phyloP scores from a whole-genome alignment of 139 green algal species.

The Astrephomene gubernaculifera region DNA sequence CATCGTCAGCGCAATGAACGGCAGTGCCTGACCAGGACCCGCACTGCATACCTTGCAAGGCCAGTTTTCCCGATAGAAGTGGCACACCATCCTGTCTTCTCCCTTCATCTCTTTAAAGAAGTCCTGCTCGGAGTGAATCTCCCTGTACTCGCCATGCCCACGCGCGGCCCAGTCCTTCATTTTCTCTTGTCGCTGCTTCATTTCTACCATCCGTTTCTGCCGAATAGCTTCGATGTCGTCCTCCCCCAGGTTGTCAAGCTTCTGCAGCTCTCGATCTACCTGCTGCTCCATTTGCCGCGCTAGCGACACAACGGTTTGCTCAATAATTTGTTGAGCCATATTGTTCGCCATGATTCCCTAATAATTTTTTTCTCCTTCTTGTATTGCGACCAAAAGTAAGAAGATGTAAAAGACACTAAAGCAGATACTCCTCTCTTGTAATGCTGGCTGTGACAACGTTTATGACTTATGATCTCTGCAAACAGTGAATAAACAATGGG shows the following conservation, averaged over 20 bases:
- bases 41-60: conserved; percentile 85
- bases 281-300: conserved; percentile 88
- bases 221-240: conserved; percentile 91
- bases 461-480: no score
- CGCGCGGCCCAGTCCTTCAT: conserved; percentile 85
- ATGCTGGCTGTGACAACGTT: no score
- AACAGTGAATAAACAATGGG: no score
- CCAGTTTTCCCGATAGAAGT: conserved; percentile 91
- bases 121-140: conserved; percentile 88
- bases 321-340: conserved; percentile 50
- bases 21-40: background rate
- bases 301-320: conserved; percentile 72
- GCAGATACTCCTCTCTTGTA: no score
- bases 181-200: conserved; percentile 76
- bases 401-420: no score
- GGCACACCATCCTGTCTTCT: conserved; percentile 90
- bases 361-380: no score
- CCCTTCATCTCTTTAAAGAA: conserved; percentile 98
- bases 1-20: background rate
- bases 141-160: conserved; percentile 92
- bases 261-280: conserved; percentile 87
- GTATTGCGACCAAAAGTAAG: no score
- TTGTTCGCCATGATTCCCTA: conserved; percentile 29
- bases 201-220: conserved; percentile 64
- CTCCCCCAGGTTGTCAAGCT: conserved; percentile 90